Conservation (phyloP, 257 asterid genomes). For the Jacaranda mimosifolia region DNA sequence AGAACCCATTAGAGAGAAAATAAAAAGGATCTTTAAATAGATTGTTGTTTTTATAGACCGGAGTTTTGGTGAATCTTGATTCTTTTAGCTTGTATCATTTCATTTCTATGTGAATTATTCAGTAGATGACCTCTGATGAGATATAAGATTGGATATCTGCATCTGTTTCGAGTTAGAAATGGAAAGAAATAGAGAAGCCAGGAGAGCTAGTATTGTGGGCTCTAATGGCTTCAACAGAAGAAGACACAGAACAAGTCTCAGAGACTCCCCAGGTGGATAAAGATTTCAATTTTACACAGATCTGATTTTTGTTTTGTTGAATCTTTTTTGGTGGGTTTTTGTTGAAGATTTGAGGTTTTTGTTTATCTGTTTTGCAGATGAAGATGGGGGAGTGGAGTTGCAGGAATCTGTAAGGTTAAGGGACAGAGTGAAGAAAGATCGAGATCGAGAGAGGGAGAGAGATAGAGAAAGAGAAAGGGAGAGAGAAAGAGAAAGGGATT, state of each 20-base stretch:
- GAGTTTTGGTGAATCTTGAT: conserved; percentile 28
- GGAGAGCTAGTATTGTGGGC: conserved; percentile 66
- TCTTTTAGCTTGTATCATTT: conserved; percentile 30
- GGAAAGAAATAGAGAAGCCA: conserved; percentile 73
- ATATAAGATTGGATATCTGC: conserved; percentile 20
- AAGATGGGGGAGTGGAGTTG: conserved; percentile 6
- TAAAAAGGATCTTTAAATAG: conserved; percentile 16
- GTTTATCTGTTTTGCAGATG: background rate
- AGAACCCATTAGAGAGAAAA: conserved; percentile 2
- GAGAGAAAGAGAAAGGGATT: background rate
- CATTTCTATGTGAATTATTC: conserved; percentile 32
- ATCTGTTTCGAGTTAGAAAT: conserved; percentile 36
- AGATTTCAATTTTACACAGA: conserved; percentile 43
- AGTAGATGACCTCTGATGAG: conserved; percentile 20
- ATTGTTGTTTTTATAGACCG: conserved; percentile 32
- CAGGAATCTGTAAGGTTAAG: conserved; percentile 6
- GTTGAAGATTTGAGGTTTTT: background rate
- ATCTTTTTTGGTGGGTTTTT: background rate
- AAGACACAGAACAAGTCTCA: conserved; percentile 65
- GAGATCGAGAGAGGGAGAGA: background rate
- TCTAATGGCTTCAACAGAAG: conserved; percentile 71
- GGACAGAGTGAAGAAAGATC: conserved; percentile 8
- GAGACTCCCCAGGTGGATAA: conserved; percentile 72
- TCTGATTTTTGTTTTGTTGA: conserved; percentile 41
- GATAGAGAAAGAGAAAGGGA: no score